A percentile compares a stretch with the other conserved stretches of the same genome.
These are phyloP conservation scores for Chaetomiaceae sp. DNA, from an alignment of 2,329 filamentous ascomycete species.

Conservation along the genomic window DNA sequence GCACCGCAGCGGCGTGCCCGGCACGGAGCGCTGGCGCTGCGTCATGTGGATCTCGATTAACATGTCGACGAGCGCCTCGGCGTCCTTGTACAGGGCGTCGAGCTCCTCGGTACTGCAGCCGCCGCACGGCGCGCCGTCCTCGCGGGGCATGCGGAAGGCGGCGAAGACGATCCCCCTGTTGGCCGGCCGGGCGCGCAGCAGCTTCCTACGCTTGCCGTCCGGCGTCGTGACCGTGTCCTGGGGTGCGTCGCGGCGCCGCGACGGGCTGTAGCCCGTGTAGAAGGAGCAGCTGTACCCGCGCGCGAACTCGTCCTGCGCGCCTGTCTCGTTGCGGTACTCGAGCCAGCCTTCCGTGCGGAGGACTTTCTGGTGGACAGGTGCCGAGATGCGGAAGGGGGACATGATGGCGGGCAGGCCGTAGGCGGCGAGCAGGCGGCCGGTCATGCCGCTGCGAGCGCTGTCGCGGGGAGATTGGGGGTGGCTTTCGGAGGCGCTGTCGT, in stretches of 20 bases:
- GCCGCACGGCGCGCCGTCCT: slow-evolving; percentile 31
- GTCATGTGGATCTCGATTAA: slow-evolving; percentile 42
- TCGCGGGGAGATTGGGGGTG: slow-evolving; percentile 1
- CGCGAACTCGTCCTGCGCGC: slow-evolving; percentile 39
- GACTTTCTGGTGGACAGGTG: slow-evolving; percentile 44
- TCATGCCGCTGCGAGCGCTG: slow-evolving; percentile 27
- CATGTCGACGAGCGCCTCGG: slow-evolving; percentile 47
- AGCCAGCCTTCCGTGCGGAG: slow-evolving; percentile 46
- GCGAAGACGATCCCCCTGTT: slow-evolving; percentile 52
- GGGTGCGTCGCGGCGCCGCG: slow-evolving; percentile 5
- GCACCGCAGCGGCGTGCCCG: neutral
- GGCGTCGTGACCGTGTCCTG: slow-evolving; percentile 1
- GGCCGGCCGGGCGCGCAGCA: slow-evolving; percentile 22
- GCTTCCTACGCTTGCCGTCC: slow-evolving; percentile 7
- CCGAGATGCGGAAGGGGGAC: slow-evolving; percentile 47
- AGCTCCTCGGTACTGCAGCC: slow-evolving; percentile 38
- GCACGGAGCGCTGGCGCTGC: slow-evolving; percentile 3
- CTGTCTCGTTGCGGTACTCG: slow-evolving; percentile 42
- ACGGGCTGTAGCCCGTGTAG: slow-evolving; percentile 34
- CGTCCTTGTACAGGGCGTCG: slow-evolving; percentile 41
- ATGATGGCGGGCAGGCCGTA: slow-evolving; percentile 47
- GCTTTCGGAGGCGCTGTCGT: slow-evolving; percentile 14
- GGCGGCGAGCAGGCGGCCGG: slow-evolving; percentile 48
- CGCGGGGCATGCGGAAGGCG: slow-evolving; percentile 45
- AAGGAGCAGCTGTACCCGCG: slow-evolving; percentile 50